phyloP scores from a whole-genome alignment of 306 rosid species.

The Acmispon strigosus region DNA sequence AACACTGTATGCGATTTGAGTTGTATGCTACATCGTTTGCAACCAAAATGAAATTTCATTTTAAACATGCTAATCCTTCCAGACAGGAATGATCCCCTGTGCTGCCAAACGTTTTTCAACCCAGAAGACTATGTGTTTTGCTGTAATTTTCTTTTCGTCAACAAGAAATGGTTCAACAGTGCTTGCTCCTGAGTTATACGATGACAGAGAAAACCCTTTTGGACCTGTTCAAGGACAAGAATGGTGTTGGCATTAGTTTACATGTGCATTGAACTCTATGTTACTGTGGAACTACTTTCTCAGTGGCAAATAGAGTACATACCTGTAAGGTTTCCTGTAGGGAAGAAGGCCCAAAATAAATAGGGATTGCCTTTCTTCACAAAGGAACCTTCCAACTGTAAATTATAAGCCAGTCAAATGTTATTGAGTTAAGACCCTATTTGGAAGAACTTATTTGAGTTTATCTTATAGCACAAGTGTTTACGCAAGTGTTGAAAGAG shows the following conservation, averaged over 20 bases:
- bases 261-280: background rate
- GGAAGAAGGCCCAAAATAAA: slow-evolving; percentile 90
- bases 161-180: slow-evolving; percentile 87
- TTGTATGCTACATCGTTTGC: slow-evolving; percentile 31
- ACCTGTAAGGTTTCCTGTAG: slow-evolving; percentile 65
- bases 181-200: slow-evolving; percentile 64
- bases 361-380: slow-evolving; percentile 52
- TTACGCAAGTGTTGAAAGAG: too few species aligned
- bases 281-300: background rate
- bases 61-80: slow-evolving; percentile 50
- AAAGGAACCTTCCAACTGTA: slow-evolving; percentile 87
- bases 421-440: too few species aligned
- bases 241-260: background rate
- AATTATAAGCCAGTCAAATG: slow-evolving; percentile 7
- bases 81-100: slow-evolving; percentile 89
- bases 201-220: slow-evolving; percentile 82
- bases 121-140: slow-evolving; percentile 75
- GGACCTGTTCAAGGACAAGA: slow-evolving; percentile 55
- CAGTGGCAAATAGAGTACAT: background rate
- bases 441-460: too few species aligned
- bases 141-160: slow-evolving; percentile 85
- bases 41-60: slow-evolving; percentile 14
- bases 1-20: slow-evolving; percentile 11
- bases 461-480: too few species aligned
- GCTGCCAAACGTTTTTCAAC: slow-evolving; percentile 98